phyloP scores from a whole-genome alignment of 148 eudicot species.

The Rhododendron molle region DNA sequence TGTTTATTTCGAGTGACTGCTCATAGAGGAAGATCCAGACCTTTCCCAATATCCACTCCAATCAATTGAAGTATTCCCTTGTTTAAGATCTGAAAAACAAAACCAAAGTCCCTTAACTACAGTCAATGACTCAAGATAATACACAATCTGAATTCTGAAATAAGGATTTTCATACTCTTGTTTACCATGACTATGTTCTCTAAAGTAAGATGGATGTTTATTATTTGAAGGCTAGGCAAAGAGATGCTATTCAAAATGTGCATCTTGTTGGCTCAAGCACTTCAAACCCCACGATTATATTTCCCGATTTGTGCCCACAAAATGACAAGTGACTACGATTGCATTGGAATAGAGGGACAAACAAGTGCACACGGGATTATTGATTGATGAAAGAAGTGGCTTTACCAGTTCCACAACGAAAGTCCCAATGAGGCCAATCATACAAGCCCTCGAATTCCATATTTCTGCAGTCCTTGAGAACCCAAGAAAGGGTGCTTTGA shows the following conservation, averaged over 20 bases:
- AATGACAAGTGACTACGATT: neutral
- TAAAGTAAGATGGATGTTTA: neutral
- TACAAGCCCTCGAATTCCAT: conserved; percentile 95
- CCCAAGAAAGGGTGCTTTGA: conserved; percentile 62
- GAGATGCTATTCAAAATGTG: neutral
- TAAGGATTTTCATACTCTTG: neutral
- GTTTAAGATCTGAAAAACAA: conserved; percentile 59
- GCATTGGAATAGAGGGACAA: no score
- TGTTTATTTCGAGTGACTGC: neutral
- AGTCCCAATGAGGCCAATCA: conserved; percentile 87
- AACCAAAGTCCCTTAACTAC: neutral
- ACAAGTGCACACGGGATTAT: no score
- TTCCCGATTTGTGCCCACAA: neutral
- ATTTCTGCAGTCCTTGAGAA: conserved; percentile 77
- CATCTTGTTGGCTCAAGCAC: neutral
- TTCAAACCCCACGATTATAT: neutral
- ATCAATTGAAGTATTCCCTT: conserved; percentile 86
- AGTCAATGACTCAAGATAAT: neutral
- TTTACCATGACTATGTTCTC: neutral
- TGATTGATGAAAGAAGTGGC: neutral
- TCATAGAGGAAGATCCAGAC: conserved; percentile 84
- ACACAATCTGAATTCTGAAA: neutral
- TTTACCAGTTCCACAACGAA: conserved; percentile 77
- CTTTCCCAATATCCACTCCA: conserved; percentile 92
- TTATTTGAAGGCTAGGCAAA: neutral